Percentiles rank a stretch among this genome's conserved stretches.
phyloP scores from a whole-genome alignment of 139 green algal genomes.

The Micractinium sp. region DNA sequence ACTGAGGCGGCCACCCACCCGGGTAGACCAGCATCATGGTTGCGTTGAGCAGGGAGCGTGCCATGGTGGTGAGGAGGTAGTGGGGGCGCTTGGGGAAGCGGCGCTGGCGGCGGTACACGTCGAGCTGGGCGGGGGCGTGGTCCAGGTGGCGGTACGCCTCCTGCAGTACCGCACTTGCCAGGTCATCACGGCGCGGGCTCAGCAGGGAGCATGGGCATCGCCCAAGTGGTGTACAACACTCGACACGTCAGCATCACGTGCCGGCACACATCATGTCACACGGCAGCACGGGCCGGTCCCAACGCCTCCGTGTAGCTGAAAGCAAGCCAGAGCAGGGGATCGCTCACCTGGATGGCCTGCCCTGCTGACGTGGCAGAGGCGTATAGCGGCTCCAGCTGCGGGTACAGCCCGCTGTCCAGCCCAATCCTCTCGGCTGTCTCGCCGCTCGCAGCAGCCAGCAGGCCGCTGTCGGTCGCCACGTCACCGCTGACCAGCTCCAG shows the following conservation, averaged over 20 bases:
- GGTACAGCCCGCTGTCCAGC: conserved; percentile 26
- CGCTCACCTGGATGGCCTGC: not conserved
- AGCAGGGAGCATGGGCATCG: too few species aligned
- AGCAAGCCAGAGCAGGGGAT: too few species aligned
- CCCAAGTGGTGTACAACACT: too few species aligned
- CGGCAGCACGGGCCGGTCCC: not conserved
- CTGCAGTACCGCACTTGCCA: not conserved
- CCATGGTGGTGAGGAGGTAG: conserved; percentile 3
- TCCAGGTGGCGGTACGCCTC: not conserved
- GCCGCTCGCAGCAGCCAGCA: conserved; percentile 11
- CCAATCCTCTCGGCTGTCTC: conserved; percentile 31
- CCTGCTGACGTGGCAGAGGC: not conserved
- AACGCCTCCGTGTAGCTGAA: not conserved
- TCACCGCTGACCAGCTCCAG: conserved; percentile 15
- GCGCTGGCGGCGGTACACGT: conserved; percentile 33
- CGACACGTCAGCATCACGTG: too few species aligned
- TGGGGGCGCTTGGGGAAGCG: not conserved
- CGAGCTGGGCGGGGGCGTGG: not conserved
- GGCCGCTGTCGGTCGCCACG: not conserved
- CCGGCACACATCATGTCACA: not conserved
- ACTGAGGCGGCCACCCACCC: not conserved
- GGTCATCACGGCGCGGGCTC: not conserved
- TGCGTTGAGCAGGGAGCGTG: not conserved
- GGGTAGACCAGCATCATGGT: conserved; percentile 18
- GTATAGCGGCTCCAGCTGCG: conserved; percentile 6